These are phyloP conservation scores for Syzygium malaccense DNA, from an alignment of 441 rosid genomes.

Conservation along the genomic window DNA sequence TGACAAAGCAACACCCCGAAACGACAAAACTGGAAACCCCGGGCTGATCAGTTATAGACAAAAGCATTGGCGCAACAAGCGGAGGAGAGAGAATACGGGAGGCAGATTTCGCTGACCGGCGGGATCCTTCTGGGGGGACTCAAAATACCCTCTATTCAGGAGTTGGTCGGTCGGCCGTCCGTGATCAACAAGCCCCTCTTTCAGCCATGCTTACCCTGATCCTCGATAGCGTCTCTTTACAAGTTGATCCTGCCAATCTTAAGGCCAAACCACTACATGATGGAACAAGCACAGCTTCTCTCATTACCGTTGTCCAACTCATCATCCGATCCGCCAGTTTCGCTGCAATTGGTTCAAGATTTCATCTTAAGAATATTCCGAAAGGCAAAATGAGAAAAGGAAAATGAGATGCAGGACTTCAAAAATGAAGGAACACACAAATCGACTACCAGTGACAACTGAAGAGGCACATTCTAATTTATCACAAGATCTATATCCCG, in stretches of 20 bases:
- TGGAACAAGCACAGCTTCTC: slow-evolving; percentile 69
- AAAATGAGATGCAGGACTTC: neutral
- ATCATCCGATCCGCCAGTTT: slow-evolving; percentile 69
- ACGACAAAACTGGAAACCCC: slow-evolving; percentile 40
- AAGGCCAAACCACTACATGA: slow-evolving; percentile 46
- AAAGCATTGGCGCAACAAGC: slow-evolving; percentile 23
- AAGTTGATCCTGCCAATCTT: neutral
- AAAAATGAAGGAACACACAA: neutral
- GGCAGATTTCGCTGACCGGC: neutral
- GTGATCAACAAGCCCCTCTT: slow-evolving; percentile 9
- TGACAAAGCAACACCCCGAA: slow-evolving; percentile 9
- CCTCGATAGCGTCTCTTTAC: neutral
- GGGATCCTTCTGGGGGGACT: neutral
- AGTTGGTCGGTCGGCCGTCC: slow-evolving; percentile 6
- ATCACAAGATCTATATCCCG: neutral
- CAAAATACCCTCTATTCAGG: neutral
- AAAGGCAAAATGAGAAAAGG: neutral
- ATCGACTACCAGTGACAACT: neutral
- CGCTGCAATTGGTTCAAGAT: slow-evolving; percentile 47
- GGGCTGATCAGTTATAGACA: slow-evolving; percentile 25
- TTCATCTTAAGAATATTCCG: slow-evolving; percentile 7
- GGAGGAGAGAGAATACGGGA: slow-evolving; percentile 8
- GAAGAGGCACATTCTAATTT: neutral
- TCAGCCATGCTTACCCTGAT: neutral
- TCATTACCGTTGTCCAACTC: slow-evolving; percentile 58